phyloP scores from a whole-genome alignment of 371 early-diverging fungal genomes.

The Mortierella sp. region DNA sequence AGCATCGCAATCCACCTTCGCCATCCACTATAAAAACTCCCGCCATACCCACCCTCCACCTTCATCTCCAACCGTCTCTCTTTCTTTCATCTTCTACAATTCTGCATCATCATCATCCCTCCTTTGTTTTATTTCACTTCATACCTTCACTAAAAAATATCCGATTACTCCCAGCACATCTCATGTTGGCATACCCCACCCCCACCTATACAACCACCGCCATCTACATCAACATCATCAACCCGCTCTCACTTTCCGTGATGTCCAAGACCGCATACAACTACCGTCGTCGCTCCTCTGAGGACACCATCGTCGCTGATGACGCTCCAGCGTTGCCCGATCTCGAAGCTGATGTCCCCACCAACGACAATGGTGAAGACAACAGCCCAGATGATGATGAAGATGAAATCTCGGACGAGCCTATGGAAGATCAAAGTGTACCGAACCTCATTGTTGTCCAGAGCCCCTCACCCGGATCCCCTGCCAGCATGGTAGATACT shows the following conservation, averaged over 20 bases:
- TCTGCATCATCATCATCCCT: too few relatives aligned
- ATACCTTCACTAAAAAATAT: not conserved
- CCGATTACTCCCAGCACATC: not conserved
- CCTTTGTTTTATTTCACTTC: not conserved
- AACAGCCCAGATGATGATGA: not conserved
- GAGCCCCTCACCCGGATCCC: not conserved
- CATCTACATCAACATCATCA: not conserved
- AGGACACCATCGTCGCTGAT: not conserved
- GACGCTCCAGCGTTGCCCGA: not conserved
- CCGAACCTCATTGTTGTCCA: conserved; percentile 9
- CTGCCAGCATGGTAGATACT: not conserved
- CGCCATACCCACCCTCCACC: not conserved
- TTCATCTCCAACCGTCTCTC: not conserved
- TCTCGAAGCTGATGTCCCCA: not conserved
- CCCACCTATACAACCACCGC: not conserved
- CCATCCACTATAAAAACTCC: conserved; percentile 4
- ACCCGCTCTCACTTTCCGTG: not conserved
- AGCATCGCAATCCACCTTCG: not conserved
- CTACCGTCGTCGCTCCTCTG: not conserved
- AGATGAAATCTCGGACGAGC: not conserved
- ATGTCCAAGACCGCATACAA: conserved; percentile 14
- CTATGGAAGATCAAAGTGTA: conserved; percentile 7
- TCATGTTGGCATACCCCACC: not conserved
- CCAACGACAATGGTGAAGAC: not conserved
- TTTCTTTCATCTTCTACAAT: not conserved